Percentiles rank a stretch among this genome's conserved stretches.
phyloP scores from a whole-genome alignment of 2,329 filamentous ascomycete species.

The Ophiostoma quercus region DNA sequence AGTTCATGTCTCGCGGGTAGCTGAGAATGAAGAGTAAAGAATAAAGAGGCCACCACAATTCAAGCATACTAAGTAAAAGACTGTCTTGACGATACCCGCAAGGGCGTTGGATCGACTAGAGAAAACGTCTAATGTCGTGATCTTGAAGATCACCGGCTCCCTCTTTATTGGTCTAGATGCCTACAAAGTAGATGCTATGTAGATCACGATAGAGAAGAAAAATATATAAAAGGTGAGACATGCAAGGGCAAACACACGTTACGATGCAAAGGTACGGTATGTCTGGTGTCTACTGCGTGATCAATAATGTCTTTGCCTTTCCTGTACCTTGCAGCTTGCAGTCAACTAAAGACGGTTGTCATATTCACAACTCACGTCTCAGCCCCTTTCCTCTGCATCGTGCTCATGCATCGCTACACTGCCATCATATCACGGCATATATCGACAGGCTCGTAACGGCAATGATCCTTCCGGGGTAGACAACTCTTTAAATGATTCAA shows the following conservation, averaged over 20 bases:
- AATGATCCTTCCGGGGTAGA: neutral
- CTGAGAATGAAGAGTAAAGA: neutral
- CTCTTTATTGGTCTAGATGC: neutral
- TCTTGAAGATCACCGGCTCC: neutral
- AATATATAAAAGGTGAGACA: neutral
- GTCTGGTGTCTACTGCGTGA: neutral
- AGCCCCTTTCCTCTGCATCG: neutral
- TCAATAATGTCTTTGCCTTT: no score
- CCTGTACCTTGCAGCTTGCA: no score
- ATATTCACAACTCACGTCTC: neutral
- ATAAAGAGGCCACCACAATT: no score
- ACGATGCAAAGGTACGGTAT: slow-evolving; percentile 11
- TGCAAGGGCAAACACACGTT: slow-evolving; percentile 12
- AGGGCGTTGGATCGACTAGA: neutral
- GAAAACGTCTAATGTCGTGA: neutral
- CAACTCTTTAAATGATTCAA: no score
- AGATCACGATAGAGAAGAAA: neutral
- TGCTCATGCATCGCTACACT: neutral
- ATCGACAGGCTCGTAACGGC: neutral
- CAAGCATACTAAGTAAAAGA: neutral
- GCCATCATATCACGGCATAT: neutral
- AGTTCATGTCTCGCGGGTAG: neutral
- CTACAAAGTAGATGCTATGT: no score
- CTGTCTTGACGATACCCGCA: neutral
- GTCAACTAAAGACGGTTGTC: no score